Base-by-base conservation (phyloP, 495 filamentous ascomycete genomes). In the Neurospora tetraspora region DNA sequence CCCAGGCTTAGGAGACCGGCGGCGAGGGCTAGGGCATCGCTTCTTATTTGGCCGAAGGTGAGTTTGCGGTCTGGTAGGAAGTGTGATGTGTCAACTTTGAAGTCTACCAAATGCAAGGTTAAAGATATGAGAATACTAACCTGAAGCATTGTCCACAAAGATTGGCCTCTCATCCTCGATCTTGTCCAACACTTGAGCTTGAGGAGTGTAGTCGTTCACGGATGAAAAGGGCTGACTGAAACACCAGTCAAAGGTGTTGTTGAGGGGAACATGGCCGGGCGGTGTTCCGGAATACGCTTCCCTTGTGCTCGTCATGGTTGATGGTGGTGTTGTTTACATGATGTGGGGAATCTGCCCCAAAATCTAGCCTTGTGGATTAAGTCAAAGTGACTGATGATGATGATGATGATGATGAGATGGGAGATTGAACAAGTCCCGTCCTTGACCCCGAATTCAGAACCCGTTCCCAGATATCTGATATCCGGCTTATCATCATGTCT, bases 61-160 rank as follows among this genome's bases (percentile, higher is more conserved):
- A 81, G 77, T 0, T 73, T 45, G 71, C 78, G 78, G 37, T 76
- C 79, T 78, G 70, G n/a, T 69, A 10, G 6, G 27, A 20, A 0
- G 3, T 9, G 14, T 18, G 5, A 65, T 16, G 5, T 34, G 53
- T 65, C 34, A 69, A 20, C 16, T 69, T 69, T 47, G 23, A 4
- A 20, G 27, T 69, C 68, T n/a, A 40, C 18, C 34, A 3, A 20
- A 2, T 61, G 12, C 3, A 59, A 59, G 11, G 23, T 8, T 61
- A 0, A 2, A 61, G 23, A 16, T 34, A 14, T 8, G 11, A 65
- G 7, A 0, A 65, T 27, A 71, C 78, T 31, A 71, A 78, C 77
- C 74, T 42, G 77, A 70, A 40, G 71, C 70, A 69, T 81, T 76
- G 68, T 81, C 78, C 14, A 81, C 73, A 72, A 81, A 81, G 43